These are phyloP conservation scores for Eucalyptus tenuipes DNA, from an alignment of 345 rosid genomes.

Conservation along the genomic window DNA sequence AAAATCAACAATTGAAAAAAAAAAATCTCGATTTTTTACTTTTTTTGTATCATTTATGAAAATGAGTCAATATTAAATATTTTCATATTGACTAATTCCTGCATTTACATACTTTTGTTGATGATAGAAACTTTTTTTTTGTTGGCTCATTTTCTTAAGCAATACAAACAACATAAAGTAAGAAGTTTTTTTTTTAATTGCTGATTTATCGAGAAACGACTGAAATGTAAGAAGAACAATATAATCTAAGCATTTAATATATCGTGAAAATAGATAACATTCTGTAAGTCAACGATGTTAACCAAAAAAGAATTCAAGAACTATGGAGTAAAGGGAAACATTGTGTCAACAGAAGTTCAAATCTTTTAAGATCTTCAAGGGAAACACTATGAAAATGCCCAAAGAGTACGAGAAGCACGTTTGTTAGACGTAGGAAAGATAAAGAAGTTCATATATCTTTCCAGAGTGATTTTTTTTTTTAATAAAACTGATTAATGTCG, in stretches of 20 bases:
- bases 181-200: background rate
- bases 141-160: no score
- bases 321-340: background rate
- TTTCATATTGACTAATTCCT: background rate
- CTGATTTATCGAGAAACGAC: background rate
- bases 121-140: no score
- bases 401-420: no score
- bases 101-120: background rate
- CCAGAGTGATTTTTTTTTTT: no score
- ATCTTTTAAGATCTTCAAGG: background rate
- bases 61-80: background rate
- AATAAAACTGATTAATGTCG: no score
- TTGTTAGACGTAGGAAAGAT: no score
- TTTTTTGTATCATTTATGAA: background rate
- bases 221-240: background rate
- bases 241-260: background rate
- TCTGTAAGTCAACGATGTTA: background rate
- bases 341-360: background rate
- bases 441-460: no score
- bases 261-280: background rate
- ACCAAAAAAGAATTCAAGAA: background rate
- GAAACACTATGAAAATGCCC: background rate
- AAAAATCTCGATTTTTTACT: background rate
- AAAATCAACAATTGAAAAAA: background rate
- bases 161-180: no score